Evolutionary conservation across 352 stramenopile genomes (phyloP).

Genomic region (Pythium scleroteichum): DNA sequence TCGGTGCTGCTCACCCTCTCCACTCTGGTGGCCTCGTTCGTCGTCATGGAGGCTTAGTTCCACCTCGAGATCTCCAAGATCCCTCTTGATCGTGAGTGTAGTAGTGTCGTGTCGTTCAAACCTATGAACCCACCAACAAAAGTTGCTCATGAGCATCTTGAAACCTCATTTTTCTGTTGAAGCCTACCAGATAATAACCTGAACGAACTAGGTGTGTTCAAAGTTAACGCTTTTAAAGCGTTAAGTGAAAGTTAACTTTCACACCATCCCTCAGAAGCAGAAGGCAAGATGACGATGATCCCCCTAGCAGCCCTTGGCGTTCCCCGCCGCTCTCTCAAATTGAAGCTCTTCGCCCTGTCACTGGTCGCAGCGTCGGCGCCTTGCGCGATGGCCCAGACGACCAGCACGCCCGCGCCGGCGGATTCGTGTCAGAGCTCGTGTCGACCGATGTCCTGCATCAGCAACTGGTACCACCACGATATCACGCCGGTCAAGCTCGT

Average conservation of each 20-base stretch:
- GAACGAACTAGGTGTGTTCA: no score
- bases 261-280: no score
- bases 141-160: no score
- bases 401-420: neutral
- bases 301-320: neutral
- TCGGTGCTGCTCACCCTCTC: slow-evolving; percentile 6
- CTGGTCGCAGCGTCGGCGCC: slow-evolving; percentile 1
- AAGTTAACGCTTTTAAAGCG: no score
- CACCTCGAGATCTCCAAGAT: neutral
- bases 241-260: no score
- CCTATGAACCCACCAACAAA: neutral
- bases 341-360: neutral
- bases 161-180: no score
- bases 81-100: no score
- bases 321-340: neutral
- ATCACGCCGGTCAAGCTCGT: slow-evolving; percentile 44
- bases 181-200: no score
- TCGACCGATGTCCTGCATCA: slow-evolving; percentile 32
- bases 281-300: neutral
- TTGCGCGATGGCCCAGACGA: slow-evolving; percentile 11
- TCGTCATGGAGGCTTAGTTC: neutral
- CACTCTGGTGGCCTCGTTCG: neutral
- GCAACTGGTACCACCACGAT: slow-evolving; percentile 53
- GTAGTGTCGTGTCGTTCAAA: no score
- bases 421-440: slow-evolving; percentile 16